phyloP scores from a whole-genome alignment of 352 stramenopile genomes.

The Pythium brassicae region DNA sequence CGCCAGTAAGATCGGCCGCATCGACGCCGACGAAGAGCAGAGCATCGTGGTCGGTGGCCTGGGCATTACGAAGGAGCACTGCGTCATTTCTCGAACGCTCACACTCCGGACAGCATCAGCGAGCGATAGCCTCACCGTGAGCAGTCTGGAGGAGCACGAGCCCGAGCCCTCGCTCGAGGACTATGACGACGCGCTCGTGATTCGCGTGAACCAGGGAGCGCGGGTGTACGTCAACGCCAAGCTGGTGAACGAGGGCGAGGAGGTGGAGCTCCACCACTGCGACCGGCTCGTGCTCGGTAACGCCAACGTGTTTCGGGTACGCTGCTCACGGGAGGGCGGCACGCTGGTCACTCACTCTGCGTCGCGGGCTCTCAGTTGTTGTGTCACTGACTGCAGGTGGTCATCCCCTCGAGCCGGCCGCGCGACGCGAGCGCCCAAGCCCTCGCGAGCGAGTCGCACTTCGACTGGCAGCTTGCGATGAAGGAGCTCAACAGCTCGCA shows the following conservation, averaged over 20 bases:
- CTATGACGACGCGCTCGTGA: conserved; percentile 18
- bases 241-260: conserved; percentile 27
- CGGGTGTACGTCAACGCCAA: conserved; percentile 78
- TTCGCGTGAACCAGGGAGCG: conserved; percentile 30
- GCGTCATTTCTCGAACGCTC: conserved; percentile 25
- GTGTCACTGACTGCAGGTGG: conserved; percentile 20
- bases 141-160: not conserved
- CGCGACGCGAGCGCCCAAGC: conserved; percentile 22
- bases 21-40: conserved; percentile 59
- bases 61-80: conserved; percentile 77
- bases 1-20: conserved; percentile 57
- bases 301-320: conserved; percentile 70
- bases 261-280: conserved; percentile 42
- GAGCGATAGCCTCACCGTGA: not conserved
- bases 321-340: not conserved
- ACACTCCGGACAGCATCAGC: not conserved
- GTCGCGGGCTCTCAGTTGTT: not conserved
- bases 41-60: conserved; percentile 78
- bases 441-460: conserved; percentile 40
- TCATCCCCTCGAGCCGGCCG: conserved; percentile 43
- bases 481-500: conserved; percentile 80
- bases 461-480: conserved; percentile 76
- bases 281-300: conserved; percentile 76
- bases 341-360: too few species aligned
- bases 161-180: not conserved